These are phyloP conservation scores for Hyphodiscus sp. DNA, from an alignment of 2,329 filamentous ascomycete species.

Conservation along the genomic window DNA sequence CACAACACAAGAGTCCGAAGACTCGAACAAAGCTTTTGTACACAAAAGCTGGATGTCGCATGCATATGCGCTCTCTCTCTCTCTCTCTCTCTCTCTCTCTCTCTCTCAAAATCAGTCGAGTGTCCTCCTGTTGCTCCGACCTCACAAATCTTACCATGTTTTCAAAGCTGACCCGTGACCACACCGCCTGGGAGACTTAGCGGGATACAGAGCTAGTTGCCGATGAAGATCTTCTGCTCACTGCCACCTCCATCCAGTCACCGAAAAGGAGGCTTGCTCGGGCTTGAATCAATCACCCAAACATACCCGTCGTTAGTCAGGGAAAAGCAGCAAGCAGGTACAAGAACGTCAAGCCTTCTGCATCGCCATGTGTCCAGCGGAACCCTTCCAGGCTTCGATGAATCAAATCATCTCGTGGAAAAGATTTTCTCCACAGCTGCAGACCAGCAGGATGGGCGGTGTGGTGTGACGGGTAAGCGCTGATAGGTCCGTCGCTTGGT, in stretches of 20 bases:
- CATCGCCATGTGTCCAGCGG: background rate
- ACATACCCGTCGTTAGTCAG: background rate
- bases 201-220: background rate
- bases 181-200: too few relatives aligned
- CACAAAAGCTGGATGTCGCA: background rate
- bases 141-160: too few relatives aligned
- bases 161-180: background rate
- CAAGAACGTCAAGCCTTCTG: background rate
- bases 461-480: background rate
- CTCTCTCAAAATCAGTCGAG: too few relatives aligned
- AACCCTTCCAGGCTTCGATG: background rate
- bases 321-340: background rate
- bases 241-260: background rate
- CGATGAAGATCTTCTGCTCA: background rate
- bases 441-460: constrained; percentile 2
- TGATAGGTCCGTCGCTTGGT: background rate
- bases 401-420: background rate
- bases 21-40: background rate
- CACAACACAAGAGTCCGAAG: background rate
- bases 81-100: too few relatives aligned
- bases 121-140: too few relatives aligned
- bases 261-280: background rate
- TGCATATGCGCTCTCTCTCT: too few relatives aligned
- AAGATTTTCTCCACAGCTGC: constrained; percentile 2
- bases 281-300: too few relatives aligned